A percentile compares a stretch with the other conserved stretches of the same genome.
These are phyloP conservation scores for Cymbomonas tetramitiformis DNA, from an alignment of 139 green algal species.

Conservation along the genomic window DNA sequence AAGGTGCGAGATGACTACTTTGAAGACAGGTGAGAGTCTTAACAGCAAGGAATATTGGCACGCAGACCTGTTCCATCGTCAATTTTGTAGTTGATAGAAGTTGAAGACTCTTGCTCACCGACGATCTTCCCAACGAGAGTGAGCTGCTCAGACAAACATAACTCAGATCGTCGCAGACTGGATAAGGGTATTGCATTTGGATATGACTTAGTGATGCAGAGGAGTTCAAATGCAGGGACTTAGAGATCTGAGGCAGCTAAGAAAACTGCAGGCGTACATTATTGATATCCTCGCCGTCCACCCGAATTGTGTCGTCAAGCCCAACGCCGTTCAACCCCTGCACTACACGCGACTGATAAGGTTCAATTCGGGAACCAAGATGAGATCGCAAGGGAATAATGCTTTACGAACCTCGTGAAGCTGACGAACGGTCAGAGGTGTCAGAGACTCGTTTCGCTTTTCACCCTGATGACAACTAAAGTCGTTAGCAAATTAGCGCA, in stretches of 20 bases:
- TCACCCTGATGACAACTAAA: neutral
- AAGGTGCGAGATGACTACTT: too few species aligned
- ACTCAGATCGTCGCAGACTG: neutral
- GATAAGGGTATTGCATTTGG: too few species aligned
- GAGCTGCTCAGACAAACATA: conserved; percentile 19
- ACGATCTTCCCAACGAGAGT: conserved; percentile 52
- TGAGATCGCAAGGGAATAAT: too few species aligned
- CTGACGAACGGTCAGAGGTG: neutral
- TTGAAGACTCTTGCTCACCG: conserved; percentile 27
- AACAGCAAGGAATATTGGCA: too few species aligned
- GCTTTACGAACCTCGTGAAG: neutral
- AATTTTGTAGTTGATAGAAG: conserved; percentile 30
- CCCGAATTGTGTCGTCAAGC: conserved; percentile 24
- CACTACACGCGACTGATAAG: neutral
- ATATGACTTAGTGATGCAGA: too few species aligned
- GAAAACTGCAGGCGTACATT: conserved; percentile 20
- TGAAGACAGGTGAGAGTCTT: too few species aligned
- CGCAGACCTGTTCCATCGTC: conserved; percentile 54
- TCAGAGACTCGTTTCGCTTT: neutral
- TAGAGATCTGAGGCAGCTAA: too few species aligned
- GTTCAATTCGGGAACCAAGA: too few species aligned
- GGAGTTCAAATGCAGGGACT: too few species aligned
- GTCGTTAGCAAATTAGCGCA: neutral
- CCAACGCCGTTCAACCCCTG: neutral
- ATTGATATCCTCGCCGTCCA: conserved; percentile 29